Evolutionary conservation across 23 red algal genomes (phyloP), one percentile per base, ranked within the genome.

Genomic region (Porphyridium purpureum): DNA sequence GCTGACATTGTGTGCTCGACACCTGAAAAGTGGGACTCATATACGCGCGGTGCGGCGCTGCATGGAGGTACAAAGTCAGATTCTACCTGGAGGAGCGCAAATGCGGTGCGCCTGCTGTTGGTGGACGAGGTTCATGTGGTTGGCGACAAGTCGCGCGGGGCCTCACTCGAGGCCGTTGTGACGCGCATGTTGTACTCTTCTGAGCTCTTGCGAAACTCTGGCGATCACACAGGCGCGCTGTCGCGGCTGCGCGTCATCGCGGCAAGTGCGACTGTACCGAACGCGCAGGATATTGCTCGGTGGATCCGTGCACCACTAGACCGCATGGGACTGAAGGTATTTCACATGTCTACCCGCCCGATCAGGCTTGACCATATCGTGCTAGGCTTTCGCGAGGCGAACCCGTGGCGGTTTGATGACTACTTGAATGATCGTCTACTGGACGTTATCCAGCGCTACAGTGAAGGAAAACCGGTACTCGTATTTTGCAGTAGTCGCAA

Each of bases 101-200:
- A 4, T 26, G 25, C 23, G 31, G 60, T 74, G 29, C 11, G 64
- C 15, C 47, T 84, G 5, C 36, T 84, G 7, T 26, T 84, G 36
- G 14, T 84, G 3, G 78, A 84, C 69, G 78, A 84, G 61, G 64
- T 84, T n/a, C 78, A 84, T 24, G 57, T 56, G 21, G 35, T 84
- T 35, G 60, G 57, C 17, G 67, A 84, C 8, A 7, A 32, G 47
- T n/a, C n/a, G n/a, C 67, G 78, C 24, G 78, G 78, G 49, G 7
- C 36, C 42, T 48, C 67, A 1, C 21, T 75, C n/a, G 78, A 84
- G 27, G 67, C 78, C 9, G 64, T 84, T 17, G 50, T 84, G 31
- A 64, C 78, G n/a, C 24, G 78, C 30, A 84, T 84, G 64, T 24
- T 67, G 7, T 28, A 70, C 17, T 22, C 68, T 5, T 47, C 29